These are phyloP conservation scores for Daldinia eschscholtzii DNA, from an alignment of 2,329 filamentous ascomycete species.

Conservation along the genomic window DNA sequence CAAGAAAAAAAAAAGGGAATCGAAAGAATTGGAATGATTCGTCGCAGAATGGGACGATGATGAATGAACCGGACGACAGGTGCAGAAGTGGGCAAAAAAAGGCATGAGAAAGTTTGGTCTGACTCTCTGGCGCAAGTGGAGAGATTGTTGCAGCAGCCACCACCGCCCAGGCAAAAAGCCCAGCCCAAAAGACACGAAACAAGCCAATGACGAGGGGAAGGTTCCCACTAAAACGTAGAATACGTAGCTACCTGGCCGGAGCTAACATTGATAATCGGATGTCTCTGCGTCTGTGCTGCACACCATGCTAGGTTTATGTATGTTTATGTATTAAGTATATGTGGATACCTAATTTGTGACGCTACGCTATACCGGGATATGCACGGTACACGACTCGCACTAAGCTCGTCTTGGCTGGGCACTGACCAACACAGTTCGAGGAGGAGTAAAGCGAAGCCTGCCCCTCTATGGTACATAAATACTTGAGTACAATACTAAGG, in stretches of 20 bases:
- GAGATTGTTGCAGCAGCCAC: constrained; percentile 43
- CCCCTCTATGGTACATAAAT: constrained; percentile 11
- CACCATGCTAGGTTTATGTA: constrained; percentile 23
- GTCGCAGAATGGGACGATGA: constrained; percentile 44
- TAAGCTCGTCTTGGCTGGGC: constrained; percentile 30
- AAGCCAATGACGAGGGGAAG: constrained; percentile 34
- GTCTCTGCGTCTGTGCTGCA: constrained; percentile 40
- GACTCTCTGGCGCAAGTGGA: constrained; percentile 43
- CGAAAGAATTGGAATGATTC: constrained; percentile 41
- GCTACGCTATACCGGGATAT: constrained; percentile 27
- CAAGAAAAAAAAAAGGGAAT: constrained; percentile 26
- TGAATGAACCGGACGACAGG: constrained; percentile 43
- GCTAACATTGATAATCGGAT: constrained; percentile 44
- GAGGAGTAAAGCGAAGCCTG: constrained; percentile 5
- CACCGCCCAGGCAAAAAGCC: constrained; percentile 34
- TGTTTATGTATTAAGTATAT: constrained; percentile 1
- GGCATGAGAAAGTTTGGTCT: constrained; percentile 43
- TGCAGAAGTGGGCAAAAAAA: constrained; percentile 42
- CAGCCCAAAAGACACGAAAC: constrained; percentile 38
- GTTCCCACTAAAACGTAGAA: constrained; percentile 31
- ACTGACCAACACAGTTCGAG: constrained; percentile 33
- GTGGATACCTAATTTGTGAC: constrained; percentile 21
- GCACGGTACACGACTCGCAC: constrained; percentile 35
- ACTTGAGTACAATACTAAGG: neutral
- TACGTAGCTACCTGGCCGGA: constrained; percentile 35